These are phyloP conservation scores for Hanseniaspora opuntiae DNA, from an alignment of 805 yeast genomes.

Conservation along the genomic window DNA sequence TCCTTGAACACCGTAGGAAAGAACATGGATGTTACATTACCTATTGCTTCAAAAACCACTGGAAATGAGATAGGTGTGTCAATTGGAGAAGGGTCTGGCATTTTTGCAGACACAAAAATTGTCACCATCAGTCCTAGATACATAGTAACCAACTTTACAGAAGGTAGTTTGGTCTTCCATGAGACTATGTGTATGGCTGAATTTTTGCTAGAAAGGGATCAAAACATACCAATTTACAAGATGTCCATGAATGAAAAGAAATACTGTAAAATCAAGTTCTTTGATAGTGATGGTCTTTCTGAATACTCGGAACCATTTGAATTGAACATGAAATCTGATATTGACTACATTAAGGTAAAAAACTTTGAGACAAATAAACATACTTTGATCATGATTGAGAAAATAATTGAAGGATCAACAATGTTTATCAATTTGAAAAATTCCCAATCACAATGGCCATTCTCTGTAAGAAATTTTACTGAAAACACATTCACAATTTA, in stretches of 20 bases:
- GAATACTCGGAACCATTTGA: slow-evolving; percentile 82
- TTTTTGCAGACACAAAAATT: slow-evolving; percentile 61
- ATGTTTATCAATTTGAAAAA: slow-evolving; percentile 61
- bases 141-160: slow-evolving; percentile 50
- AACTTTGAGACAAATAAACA: slow-evolving; percentile 50
- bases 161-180: slow-evolving; percentile 42
- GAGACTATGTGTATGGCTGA: slow-evolving; percentile 54
- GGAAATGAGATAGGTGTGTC: slow-evolving; percentile 68
- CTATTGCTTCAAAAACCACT: slow-evolving; percentile 35
- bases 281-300: slow-evolving; percentile 28
- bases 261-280: slow-evolving; percentile 46
- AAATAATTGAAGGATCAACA: slow-evolving; percentile 67
- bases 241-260: slow-evolving; percentile 41
- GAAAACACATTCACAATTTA: slow-evolving; percentile 74
- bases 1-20: slow-evolving; percentile 89
- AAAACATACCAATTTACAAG: slow-evolving; percentile 47
- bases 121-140: slow-evolving; percentile 75
- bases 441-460: slow-evolving; percentile 82
- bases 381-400: slow-evolving; percentile 54
- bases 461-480: slow-evolving; percentile 76
- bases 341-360: slow-evolving; percentile 67
- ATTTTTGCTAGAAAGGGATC: slow-evolving; percentile 34
- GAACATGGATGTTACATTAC: slow-evolving; percentile 41
- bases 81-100: slow-evolving; percentile 74
- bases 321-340: slow-evolving; percentile 42